A percentile compares a stretch with the other conserved stretches of the same genome.
Conservation (phyloP, 192 early-diverging fungal species). For the Coemansia sp. region DNA sequence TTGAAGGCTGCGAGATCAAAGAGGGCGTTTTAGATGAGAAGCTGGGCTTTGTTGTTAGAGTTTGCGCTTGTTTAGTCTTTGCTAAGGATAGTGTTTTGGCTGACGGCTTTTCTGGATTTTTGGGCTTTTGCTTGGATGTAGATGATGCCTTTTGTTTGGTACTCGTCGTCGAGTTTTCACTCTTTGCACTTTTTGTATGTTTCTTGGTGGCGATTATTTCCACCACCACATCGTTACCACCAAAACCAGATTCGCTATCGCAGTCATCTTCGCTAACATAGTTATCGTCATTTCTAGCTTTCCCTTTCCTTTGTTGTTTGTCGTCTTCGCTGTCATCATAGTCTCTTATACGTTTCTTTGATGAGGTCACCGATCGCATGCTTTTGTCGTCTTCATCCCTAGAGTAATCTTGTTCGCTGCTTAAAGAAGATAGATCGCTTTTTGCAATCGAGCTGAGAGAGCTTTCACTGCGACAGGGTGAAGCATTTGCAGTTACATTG, state of each 20-base stretch:
- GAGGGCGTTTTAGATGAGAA: background rate
- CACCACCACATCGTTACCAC: background rate
- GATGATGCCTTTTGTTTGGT: background rate
- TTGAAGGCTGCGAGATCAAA: background rate
- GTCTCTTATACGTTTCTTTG: background rate
- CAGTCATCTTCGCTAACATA: background rate
- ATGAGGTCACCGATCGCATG: background rate
- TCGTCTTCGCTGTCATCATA: background rate
- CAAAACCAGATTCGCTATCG: constrained; percentile 19
- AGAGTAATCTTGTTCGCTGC: background rate
- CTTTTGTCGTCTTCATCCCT: background rate
- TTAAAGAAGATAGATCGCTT: background rate
- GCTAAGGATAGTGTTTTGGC: background rate
- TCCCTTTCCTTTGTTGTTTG: background rate
- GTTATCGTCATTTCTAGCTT: background rate
- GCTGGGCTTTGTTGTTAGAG: background rate
- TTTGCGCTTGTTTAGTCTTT: background rate
- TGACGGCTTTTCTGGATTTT: constrained; percentile 1
- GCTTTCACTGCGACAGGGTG: background rate
- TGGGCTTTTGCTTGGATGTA: background rate
- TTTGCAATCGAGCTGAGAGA: background rate
- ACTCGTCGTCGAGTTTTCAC: background rate
- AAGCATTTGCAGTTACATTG: background rate
- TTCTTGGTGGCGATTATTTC: constrained; percentile 5
- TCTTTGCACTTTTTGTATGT: background rate